phyloP scores from a whole-genome alignment of 768 basidiomycete species.

The Panaeolus cyanescens region DNA sequence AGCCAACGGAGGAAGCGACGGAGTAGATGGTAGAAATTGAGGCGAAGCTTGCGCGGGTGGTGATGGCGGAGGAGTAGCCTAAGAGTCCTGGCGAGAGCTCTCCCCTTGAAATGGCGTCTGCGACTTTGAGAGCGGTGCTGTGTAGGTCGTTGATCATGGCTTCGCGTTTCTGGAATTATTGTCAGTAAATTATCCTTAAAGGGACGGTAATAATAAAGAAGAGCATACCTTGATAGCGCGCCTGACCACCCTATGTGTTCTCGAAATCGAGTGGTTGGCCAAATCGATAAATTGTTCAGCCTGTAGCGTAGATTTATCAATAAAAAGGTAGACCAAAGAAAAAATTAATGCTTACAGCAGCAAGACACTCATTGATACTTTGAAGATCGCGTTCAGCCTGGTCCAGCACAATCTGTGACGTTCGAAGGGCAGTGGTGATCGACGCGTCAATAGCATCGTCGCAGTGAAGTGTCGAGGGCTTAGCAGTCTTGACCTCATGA shows the following conservation, averaged over 20 bases:
- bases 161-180: conserved; percentile 48
- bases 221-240: conserved; percentile 54
- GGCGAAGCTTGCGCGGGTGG: conserved; percentile 39
- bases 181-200: conserved; percentile 4
- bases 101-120: conserved; percentile 16
- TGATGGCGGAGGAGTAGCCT: conserved; percentile 31
- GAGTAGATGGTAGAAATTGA: conserved; percentile 46
- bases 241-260: conserved; percentile 58
- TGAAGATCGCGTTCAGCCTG: conserved; percentile 59
- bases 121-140: conserved; percentile 20
- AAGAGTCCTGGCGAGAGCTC: conserved; percentile 27
- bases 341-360: conserved; percentile 42
- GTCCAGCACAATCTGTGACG: conserved; percentile 49
- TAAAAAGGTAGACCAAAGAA: not conserved
- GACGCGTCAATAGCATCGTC: conserved; percentile 31
- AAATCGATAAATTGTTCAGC: conserved; percentile 57
- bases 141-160: conserved; percentile 46
- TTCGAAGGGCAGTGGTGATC: conserved; percentile 43
- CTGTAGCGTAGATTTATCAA: conserved; percentile 28
- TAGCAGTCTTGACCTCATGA: conserved; percentile 32
- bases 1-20: conserved; percentile 41
- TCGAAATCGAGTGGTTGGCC: conserved; percentile 55
- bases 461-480: conserved; percentile 1
- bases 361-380: conserved; percentile 53
- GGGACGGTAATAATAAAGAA: not conserved